Base-by-base conservation (phyloP, 2,329 filamentous ascomycete genomes). In the Fusarium pseudonygamai region DNA sequence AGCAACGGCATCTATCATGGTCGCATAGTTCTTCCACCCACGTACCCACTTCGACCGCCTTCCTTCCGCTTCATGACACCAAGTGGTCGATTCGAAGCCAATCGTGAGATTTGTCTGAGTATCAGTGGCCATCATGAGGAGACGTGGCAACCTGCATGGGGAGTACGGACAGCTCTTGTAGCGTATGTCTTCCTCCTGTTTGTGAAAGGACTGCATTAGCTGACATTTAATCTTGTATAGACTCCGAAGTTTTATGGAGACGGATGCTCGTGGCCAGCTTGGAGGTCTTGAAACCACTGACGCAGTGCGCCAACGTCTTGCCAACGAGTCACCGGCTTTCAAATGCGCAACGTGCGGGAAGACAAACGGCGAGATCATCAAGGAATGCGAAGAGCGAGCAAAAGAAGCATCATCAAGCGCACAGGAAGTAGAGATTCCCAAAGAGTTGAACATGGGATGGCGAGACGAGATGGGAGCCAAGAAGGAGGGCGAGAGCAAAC, bases 61-160 rank as follows among this genome's bases (percentile, higher is more conserved):
- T 93, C 91, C n/a, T 98, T 99, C 86, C 94, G 96, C 77, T 98
- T 99, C 86, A 87, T 94, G 12, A 98, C 96, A 0, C 95, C 96
- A 0, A 93, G 91, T 32, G 96, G 96, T 60, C 91, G 96, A 70
- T 99, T 99, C 83, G 96, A 98, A 83, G 92, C 95, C 62, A 99
- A 99, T 81, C 91, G 96, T 74, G 96, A 98, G 85, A 98, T 99
- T 77, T 99, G 96, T 80, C 90, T 99, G 22, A 94, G 91, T 78
- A 99, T 98, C 78, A 93, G 91, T 59, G 96, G 95, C 5, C 96
- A 98, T 83, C 96, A 99, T 83, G 96, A 98, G 82, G 96, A 98
- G 85, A 97, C 94, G 22, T 99, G 96, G 96, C 96, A 98, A 87
- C 96, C 96, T 0, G 96, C 96, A 2, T 99, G 96, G 96, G 96